Conservation (phyloP, 441 rosid species). For the Euphorbia schlechtendalii region DNA sequence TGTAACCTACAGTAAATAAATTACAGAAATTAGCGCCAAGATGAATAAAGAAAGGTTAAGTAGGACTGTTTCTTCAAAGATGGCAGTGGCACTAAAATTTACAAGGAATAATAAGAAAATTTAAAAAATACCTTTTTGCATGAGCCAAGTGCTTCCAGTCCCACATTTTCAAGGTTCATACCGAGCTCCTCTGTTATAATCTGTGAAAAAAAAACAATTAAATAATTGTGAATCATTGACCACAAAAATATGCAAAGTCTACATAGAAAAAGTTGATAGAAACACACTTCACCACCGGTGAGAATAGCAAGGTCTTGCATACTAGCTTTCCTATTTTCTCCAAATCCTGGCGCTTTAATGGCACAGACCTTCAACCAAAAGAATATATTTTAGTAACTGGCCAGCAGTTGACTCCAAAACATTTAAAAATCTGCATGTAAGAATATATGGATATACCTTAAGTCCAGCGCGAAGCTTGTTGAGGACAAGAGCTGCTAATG, state of each 20-base stretch:
- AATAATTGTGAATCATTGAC: neutral
- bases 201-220: conserved; percentile 26
- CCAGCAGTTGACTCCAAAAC: neutral
- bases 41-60: neutral
- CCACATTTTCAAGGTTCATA: conserved; percentile 76
- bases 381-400: neutral
- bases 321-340: conserved; percentile 76
- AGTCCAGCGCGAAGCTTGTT: conserved; percentile 90
- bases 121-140: conserved; percentile 60
- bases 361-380: conserved; percentile 36
- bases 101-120: neutral
- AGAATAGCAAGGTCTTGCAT: conserved; percentile 75
- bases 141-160: conserved; percentile 62
- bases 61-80: too few species aligned
- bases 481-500: conserved; percentile 71
- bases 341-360: conserved; percentile 86
- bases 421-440: neutral
- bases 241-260: neutral
- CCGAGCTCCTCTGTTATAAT: conserved; percentile 84
- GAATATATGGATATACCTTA: conserved; percentile 39
- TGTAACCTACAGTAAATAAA: conserved; percentile 38
- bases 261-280: neutral
- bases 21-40: neutral
- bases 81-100: neutral
- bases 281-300: conserved; percentile 70